Evolutionary conservation across 202 grass and related monocot species (phyloP), one percentile per base, ranked within the genome.

Genomic region (Schoenoplectus triqueter): DNA sequence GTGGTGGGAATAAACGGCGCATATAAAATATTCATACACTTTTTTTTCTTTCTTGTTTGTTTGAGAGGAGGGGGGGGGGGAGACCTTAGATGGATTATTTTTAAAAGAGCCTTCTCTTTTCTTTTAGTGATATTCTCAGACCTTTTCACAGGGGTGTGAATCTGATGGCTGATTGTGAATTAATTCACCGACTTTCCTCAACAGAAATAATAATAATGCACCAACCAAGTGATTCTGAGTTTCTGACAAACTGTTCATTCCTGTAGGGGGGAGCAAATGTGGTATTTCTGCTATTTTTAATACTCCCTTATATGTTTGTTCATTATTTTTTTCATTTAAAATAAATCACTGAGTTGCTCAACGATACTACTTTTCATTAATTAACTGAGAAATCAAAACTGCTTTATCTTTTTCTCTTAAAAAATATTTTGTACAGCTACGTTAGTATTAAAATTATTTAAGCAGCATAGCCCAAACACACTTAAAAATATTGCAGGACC

Each of bases 1-100:
- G 73, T 77, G 50, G 21, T 57, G 51, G 5, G 73, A 77, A 40
- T 57, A n/a, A 77, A 0, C 21, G 73, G 73, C 51, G 73, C 73
- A 42, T 40, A 77, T 39, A 13, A 61, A 79, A 78, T 42, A 40
- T 78, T 78, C 74, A 17, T 42, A 59, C 2, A 41, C 13, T 15
- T 52, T 1, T 19, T 48, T 2, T 70, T 11, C 14, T 48, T 73
- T 19, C 51, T 22, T 31, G 31, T 31, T 31, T 31, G 8, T 45
- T 69, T 69, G 11, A 22, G 48, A 74, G 9, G 17, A 21, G 31
- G 31, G 31, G 31, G 31, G 31, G 31, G 31, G 31, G 31, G 31
- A 31, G 31, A 31, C 31, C 3, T 69, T 44, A 44, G 46, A 75
- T 75, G 72, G 3, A 31, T 39, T 40, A 40, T 77, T 77, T 57